Conservation (phyloP, 1,284 basidiomycete species). For the Sporisorium scitamineum region DNA sequence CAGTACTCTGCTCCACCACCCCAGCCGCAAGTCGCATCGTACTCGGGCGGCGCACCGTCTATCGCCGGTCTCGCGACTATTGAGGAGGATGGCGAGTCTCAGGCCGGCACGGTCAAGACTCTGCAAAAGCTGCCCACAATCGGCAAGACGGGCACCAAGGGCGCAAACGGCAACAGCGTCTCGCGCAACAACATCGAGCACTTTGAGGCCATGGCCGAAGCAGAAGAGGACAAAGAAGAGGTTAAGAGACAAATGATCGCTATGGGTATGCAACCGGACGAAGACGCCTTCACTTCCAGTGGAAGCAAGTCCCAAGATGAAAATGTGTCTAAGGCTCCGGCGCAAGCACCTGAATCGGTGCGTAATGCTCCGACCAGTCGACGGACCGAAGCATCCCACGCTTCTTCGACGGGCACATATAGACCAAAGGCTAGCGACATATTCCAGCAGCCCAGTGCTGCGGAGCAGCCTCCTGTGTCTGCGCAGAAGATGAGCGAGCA, state of each 20-base stretch:
- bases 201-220: constrained; percentile 55
- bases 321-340: not conserved
- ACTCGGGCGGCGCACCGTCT: constrained; percentile 7
- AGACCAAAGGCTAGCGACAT: constrained; percentile 52
- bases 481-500: not conserved
- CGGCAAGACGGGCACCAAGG: constrained; percentile 39
- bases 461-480: not conserved
- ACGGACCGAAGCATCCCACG: constrained; percentile 20
- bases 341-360: constrained; percentile 3
- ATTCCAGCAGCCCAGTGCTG: constrained; percentile 19
- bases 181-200: constrained; percentile 55
- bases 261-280: constrained; percentile 55
- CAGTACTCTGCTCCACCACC: constrained; percentile 24
- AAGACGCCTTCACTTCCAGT: constrained; percentile 35
- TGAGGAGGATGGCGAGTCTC: constrained; percentile 59
- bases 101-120: constrained; percentile 57
- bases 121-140: constrained; percentile 43
- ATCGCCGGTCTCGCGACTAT: constrained; percentile 57
- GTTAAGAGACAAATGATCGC: constrained; percentile 52
- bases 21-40: constrained; percentile 11
- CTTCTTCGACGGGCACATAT: constrained; percentile 26
- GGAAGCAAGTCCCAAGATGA: not conserved
- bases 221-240: constrained; percentile 56
- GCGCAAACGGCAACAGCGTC: constrained; percentile 40
- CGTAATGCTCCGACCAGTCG: constrained; percentile 13